Base-by-base conservation (phyloP, 305 asterid genomes). In the Euphrasia arctica region DNA sequence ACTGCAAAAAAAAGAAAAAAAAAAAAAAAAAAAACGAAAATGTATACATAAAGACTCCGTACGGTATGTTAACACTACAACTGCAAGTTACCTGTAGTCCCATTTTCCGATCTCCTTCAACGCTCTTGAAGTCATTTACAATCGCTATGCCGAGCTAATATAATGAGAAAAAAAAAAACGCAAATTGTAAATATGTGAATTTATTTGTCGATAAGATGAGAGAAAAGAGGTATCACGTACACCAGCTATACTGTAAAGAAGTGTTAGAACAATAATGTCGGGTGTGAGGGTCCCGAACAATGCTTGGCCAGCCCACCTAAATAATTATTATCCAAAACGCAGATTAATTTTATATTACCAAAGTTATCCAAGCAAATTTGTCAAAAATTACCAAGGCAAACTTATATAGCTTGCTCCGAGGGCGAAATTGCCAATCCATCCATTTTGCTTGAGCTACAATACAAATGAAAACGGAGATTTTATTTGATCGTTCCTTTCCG, bases 251-350 rank as follows among this genome's bases (percentile, higher is more conserved):
- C 98, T 87, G 80, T 92, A 92, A 69, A 92, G 77, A 42, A 89
- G 82, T 48, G 98, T 92, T 52, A 92, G 85, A 68, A 92, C 95
- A 62, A 92, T 63, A 62, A 90, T 75, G 73, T 92, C 97, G 6
- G 87, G 94, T 2, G 96, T 84, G 68, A 92, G 91, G 63, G 95
- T 90, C 66, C 98, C 98, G 60, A 92, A 92, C 74, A 92, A 75
- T 62, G 98, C 98, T 84, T 92, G 97, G 68, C 97, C 98, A 58
- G 98, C 98, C 98, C 98, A 92, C 97, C 98, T 92, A 68, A 59
- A 73, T 67, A 51, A 31, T 39, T 39, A 31, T 39, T 39, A 39
- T 47, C 45, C 31, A 42, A 67, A 68, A 57, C 0, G 64, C 65
- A 64, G 13, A 47, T 22, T 15, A 51, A 14, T 51, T 14, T 22